phyloP scores from a whole-genome alignment of 2,329 filamentous ascomycete species.

The Fonsecaea monophora region DNA sequence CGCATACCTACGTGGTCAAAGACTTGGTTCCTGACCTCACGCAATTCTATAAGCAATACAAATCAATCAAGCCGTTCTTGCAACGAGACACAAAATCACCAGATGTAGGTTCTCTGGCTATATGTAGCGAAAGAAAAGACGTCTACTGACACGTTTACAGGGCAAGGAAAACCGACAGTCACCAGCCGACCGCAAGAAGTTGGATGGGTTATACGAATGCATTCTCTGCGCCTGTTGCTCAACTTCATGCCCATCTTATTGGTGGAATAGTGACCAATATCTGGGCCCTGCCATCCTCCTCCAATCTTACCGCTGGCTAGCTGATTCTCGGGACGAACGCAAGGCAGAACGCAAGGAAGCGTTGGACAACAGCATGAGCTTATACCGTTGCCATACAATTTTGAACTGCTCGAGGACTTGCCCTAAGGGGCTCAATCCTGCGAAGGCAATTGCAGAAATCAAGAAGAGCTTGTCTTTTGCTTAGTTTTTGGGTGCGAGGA shows the following conservation, averaged over 20 bases:
- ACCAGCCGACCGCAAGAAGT: slow-evolving; percentile 91
- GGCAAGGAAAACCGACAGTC: slow-evolving; percentile 91
- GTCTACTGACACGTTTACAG: slow-evolving; percentile 54
- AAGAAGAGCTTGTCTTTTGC: slow-evolving; percentile 87
- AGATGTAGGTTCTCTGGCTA: slow-evolving; percentile 67
- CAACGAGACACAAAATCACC: slow-evolving; percentile 84
- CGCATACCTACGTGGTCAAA: slow-evolving; percentile 99
- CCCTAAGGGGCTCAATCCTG: slow-evolving; percentile 97
- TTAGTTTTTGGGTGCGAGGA: neutral
- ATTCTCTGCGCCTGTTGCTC: slow-evolving; percentile 99
- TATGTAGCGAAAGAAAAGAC: slow-evolving; percentile 13
- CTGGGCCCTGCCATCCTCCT: slow-evolving; percentile 95
- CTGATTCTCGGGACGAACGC: slow-evolving; percentile 91
- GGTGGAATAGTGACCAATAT: slow-evolving; percentile 99
- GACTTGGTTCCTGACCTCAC: slow-evolving; percentile 97
- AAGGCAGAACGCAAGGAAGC: slow-evolving; percentile 85
- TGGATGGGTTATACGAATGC: slow-evolving; percentile 98
- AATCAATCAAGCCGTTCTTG: slow-evolving; percentile 98
- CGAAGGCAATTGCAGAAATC: slow-evolving; percentile 93
- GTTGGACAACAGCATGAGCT: slow-evolving; percentile 97
- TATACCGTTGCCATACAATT: slow-evolving; percentile 99
- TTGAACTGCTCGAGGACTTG: slow-evolving; percentile 98
- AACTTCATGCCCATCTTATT: slow-evolving; percentile 99
- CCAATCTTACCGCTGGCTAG: slow-evolving; percentile 96
- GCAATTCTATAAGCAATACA: slow-evolving; percentile 99